These are phyloP conservation scores for Tylopilus rubrobrunneus DNA, from an alignment of 768 basidiomycete species.

Conservation along the genomic window DNA sequence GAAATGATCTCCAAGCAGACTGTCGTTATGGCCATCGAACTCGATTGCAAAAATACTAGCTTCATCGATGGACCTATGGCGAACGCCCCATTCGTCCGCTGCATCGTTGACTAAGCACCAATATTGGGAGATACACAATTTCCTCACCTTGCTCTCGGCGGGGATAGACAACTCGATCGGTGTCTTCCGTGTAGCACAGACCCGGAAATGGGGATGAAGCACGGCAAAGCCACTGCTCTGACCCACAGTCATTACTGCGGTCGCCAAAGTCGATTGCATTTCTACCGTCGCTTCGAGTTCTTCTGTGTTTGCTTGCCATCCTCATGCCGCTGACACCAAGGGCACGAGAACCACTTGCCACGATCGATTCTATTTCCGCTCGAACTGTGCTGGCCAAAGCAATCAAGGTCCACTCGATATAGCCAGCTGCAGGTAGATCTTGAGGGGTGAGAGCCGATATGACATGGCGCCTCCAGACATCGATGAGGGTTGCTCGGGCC, in stretches of 20 bases:
- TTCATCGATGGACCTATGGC: slow-evolving; percentile 9
- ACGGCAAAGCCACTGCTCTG: slow-evolving; percentile 23
- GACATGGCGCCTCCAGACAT: slow-evolving; percentile 61
- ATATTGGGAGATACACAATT: neutral
- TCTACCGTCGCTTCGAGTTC: slow-evolving; percentile 41
- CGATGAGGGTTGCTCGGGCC: slow-evolving; percentile 65
- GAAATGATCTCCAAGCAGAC: slow-evolving; percentile 24
- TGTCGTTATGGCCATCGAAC: slow-evolving; percentile 23
- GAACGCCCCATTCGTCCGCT: slow-evolving; percentile 32
- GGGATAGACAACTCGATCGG: slow-evolving; percentile 28
- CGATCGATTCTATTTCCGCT: slow-evolving; percentile 16
- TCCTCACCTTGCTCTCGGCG: slow-evolving; percentile 24
- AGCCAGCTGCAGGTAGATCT: slow-evolving; percentile 33
- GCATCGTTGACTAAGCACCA: slow-evolving; percentile 7
- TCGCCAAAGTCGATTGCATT: slow-evolving; percentile 36
- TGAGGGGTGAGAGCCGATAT: slow-evolving; percentile 44
- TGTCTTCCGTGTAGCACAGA: slow-evolving; percentile 11
- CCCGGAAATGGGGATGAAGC: slow-evolving; percentile 23
- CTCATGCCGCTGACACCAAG: neutral
- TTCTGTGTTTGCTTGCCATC: slow-evolving; percentile 43
- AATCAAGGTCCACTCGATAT: slow-evolving; percentile 31
- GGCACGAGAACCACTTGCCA: slow-evolving; percentile 1
- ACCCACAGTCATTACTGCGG: slow-evolving; percentile 16
- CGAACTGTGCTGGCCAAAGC: slow-evolving; percentile 19
- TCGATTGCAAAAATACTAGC: slow-evolving; percentile 22